Evolutionary conservation across 805 yeast species (phyloP), one percentile per base, ranked within the genome.

Genomic region (Saccharomyces kudriavzevii): DNA sequence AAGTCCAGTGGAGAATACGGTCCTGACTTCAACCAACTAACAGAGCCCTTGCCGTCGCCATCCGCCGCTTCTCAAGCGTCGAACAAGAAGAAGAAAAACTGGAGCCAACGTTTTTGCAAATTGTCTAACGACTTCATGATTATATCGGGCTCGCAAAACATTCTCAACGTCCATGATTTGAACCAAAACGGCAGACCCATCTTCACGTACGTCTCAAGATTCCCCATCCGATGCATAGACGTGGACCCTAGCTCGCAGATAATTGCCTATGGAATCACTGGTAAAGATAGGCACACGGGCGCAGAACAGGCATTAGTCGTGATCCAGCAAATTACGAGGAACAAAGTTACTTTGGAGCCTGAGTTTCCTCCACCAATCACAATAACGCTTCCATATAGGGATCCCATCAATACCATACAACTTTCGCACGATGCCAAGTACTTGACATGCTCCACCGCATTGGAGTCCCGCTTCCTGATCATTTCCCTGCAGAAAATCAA

Each of bases 361-460:
- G 60, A 58, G 28, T 62, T 65, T 40, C 81, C 78, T 3, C 81
- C 79, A 45, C 85, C 89, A 2, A 77, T 85, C 9, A 82, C 90
- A 1, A 82, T 90, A 30, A 85, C 95, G 0, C 76, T 88, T 50
- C 97, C 97, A 0, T 89, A 89, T 67, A 71, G 88, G 29, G 97
- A 92, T 67, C 95, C 96, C 1, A 81, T 91, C 43, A 85, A 85
- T 58, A 75, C 85, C 2, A 68, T 91, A 9, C 79, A 82, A 49
- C 88, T 91, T 66, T 87, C 95, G 4, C 74, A 81, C 1, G 84
- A 85, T 52, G 87, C 89, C 0, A 71, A 80, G 3, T 85, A 85
- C 60, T 61, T 91, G 31, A 74, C 90, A 3, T 89, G 95, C 60
- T 82, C 92, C 20, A 73, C 77, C 2, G 74, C 76, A 2, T 56